phyloP scores from a whole-genome alignment of 179 eudicot genomes.

The Silene noctiflora region DNA sequence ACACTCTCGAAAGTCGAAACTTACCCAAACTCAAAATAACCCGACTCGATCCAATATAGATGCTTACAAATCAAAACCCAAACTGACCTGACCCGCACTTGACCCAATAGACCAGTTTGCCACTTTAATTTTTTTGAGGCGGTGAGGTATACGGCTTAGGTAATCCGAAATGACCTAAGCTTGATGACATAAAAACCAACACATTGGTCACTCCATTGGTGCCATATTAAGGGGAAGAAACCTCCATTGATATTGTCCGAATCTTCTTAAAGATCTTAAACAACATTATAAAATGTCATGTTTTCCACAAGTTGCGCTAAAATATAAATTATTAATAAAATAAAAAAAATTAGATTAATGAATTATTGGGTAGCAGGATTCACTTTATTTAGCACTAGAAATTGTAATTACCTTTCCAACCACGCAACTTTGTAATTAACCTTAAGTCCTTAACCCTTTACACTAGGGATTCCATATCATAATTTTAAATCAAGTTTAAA shows the following conservation, averaged over 20 bases:
- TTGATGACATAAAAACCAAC: not conserved
- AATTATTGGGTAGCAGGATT: not conserved
- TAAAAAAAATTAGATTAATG: not conserved
- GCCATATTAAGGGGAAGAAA: not conserved
- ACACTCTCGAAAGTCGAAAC: too few species aligned
- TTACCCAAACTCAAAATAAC: too few species aligned
- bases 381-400: not conserved
- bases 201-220: not conserved
- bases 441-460: constrained; percentile 11
- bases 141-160: not conserved
- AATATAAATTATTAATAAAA: not conserved
- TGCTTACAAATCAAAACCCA: too few species aligned
- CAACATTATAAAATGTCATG: not conserved
- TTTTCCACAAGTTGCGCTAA: constrained; percentile 8
- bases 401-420: constrained; percentile 10
- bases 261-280: constrained; percentile 1
- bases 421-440: constrained; percentile 8
- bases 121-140: too few species aligned
- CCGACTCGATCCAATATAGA: too few species aligned
- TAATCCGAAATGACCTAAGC: not conserved
- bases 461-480: not conserved
- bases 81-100: too few species aligned
- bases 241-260: not conserved
- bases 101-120: too few species aligned
- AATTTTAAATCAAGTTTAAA: constrained; percentile 1